Conservation (phyloP, 2,329 filamentous ascomycete genomes). For the Berkeleyomyces rouxiae region DNA sequence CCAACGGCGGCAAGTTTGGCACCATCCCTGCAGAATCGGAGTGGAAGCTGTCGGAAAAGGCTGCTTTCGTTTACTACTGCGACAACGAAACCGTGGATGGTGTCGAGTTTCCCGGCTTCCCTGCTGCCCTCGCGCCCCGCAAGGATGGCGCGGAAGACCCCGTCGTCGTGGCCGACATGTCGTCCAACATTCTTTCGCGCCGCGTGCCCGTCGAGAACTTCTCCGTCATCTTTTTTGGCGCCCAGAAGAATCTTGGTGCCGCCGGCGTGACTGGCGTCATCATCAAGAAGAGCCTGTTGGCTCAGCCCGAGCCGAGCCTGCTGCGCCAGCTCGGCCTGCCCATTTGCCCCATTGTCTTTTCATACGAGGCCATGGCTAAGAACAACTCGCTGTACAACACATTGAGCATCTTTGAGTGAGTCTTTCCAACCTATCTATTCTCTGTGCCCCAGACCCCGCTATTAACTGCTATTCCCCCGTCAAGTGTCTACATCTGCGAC, state of each 20-base stretch:
- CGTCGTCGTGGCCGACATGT: slow-evolving; percentile 83
- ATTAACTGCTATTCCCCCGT: slow-evolving; percentile 5
- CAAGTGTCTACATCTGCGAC: slow-evolving; percentile 72
- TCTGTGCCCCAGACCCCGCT: background rate
- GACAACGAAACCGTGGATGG: slow-evolving; percentile 92
- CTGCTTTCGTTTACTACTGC: slow-evolving; percentile 73
- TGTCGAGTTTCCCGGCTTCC: slow-evolving; percentile 70
- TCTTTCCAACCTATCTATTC: slow-evolving; percentile 11
- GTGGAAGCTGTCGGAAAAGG: slow-evolving; percentile 55
- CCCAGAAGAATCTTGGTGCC: slow-evolving; percentile 84
- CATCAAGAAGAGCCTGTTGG: slow-evolving; percentile 64
- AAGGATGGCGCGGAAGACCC: slow-evolving; percentile 43
- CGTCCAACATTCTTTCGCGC: slow-evolving; percentile 78
- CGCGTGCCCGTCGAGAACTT: slow-evolving; percentile 64
- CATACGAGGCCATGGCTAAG: slow-evolving; percentile 73
- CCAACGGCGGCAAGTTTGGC: slow-evolving; percentile 69
- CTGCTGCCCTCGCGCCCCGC: slow-evolving; percentile 41
- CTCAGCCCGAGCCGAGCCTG: slow-evolving; percentile 51
- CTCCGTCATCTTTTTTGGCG: slow-evolving; percentile 75
- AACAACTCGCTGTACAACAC: slow-evolving; percentile 96
- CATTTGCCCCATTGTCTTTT: slow-evolving; percentile 61
- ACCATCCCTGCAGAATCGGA: slow-evolving; percentile 59
- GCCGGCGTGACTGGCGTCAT: slow-evolving; percentile 78
- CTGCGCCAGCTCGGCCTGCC: slow-evolving; percentile 61
- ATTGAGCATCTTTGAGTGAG: slow-evolving; percentile 71